Percentiles rank a stretch among this genome's conserved stretches.
Evolutionary conservation across 2,329 filamentous ascomycete genomes (phyloP).

Genomic region (Microthyrium microscopicum): DNA sequence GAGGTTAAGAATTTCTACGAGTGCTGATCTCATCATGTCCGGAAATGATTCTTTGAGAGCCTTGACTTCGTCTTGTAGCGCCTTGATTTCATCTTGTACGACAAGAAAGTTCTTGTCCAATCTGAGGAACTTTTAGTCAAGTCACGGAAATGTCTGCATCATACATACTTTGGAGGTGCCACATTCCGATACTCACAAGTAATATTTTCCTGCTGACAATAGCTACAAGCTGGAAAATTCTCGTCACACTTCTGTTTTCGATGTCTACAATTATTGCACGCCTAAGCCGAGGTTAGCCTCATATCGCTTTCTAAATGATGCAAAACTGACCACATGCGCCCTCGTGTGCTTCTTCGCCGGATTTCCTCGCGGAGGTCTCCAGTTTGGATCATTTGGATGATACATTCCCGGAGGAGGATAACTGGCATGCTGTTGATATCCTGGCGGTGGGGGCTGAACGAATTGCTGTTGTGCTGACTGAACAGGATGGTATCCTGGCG

Average conservation of each 20-base stretch:
- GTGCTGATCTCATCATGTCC: too few species aligned
- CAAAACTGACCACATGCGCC: too few species aligned
- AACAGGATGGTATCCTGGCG: too few species aligned
- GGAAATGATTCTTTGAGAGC: conserved; percentile 7
- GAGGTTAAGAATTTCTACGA: too few species aligned
- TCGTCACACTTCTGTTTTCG: conserved; percentile 27
- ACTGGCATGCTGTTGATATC: too few species aligned
- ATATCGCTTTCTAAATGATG: too few species aligned
- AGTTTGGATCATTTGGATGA: too few species aligned
- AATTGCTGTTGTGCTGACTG: too few species aligned
- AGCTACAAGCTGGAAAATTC: conserved; percentile 25
- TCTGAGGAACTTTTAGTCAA: neutral
- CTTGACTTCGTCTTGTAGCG: neutral
- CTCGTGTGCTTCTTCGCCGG: too few species aligned
- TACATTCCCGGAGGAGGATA: too few species aligned
- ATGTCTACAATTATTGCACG: conserved; percentile 41
- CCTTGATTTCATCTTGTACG: neutral
- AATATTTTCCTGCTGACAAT: conserved; percentile 72
- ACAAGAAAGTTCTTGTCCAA: conserved; percentile 1
- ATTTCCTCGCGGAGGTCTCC: too few species aligned
- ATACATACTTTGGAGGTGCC: conserved; percentile 62
- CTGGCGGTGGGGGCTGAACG: too few species aligned
- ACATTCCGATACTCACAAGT: conserved; percentile 76
- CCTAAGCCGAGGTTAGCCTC: conserved; percentile 34
- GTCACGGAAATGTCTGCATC: neutral